Evolutionary conservation across 805 yeast species (phyloP).

Genomic region (Myxozyma kluyveri): DNA sequence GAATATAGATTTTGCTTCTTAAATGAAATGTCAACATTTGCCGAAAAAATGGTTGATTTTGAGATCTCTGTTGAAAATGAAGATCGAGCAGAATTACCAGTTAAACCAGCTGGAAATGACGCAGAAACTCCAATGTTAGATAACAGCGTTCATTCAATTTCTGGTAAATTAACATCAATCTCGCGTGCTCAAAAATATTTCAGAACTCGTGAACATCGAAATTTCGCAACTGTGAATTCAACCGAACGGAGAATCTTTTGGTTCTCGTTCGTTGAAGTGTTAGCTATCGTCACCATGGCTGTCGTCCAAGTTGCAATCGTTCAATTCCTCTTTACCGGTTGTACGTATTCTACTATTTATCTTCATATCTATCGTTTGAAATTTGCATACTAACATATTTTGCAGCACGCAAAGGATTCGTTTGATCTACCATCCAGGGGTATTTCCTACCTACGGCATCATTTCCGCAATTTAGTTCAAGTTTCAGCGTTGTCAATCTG

Average conservation of each 20-base stretch:
- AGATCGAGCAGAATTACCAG: constrained; percentile 63
- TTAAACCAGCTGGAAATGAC: constrained; percentile 17
- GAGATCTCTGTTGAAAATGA: constrained; percentile 55
- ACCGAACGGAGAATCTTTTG: constrained; percentile 77
- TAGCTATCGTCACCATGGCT: constrained; percentile 74
- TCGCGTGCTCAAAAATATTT: constrained; percentile 61
- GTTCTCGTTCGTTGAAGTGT: constrained; percentile 68
- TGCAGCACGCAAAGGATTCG: constrained; percentile 31
- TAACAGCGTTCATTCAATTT: constrained; percentile 39
- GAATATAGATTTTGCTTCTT: constrained; percentile 87
- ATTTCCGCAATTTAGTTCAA: background rate
- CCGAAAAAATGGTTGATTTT: constrained; percentile 80
- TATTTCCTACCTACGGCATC: too few species aligned
- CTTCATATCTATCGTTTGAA: background rate
- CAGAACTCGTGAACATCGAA: constrained; percentile 85
- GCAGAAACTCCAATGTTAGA: constrained; percentile 26
- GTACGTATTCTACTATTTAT: constrained; percentile 11
- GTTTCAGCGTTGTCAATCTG: background rate
- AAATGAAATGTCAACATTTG: constrained; percentile 75
- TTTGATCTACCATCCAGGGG: constrained; percentile 5
- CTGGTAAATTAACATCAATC: constrained; percentile 33
- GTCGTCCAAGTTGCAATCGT: constrained; percentile 74
- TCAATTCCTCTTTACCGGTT: constrained; percentile 67
- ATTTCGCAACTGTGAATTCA: constrained; percentile 80
- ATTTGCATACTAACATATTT: background rate